Percentiles rank a stretch among this genome's conserved stretches.
phyloP scores from a whole-genome alignment of 768 basidiomycete genomes.

The Favolaschia claudopus region DNA sequence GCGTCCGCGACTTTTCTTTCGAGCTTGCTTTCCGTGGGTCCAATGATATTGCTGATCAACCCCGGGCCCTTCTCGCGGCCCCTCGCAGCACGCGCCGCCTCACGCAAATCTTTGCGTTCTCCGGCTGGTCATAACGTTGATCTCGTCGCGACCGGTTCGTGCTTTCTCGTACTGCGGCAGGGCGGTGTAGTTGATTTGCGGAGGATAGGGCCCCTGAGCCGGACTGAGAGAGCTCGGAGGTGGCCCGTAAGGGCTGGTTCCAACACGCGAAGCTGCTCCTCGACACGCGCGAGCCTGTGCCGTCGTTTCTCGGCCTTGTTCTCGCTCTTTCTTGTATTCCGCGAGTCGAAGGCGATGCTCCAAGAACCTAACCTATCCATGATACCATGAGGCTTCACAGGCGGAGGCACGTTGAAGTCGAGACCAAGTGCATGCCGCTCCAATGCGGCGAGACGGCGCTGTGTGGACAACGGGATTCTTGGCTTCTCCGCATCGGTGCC shows the following conservation, averaged over 20 bases:
- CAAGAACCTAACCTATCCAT: slow-evolving; percentile 25
- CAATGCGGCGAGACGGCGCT: slow-evolving; percentile 24
- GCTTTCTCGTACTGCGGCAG: too few relatives aligned
- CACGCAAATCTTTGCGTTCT: background rate
- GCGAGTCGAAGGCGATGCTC: slow-evolving; percentile 25
- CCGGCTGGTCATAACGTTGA: background rate
- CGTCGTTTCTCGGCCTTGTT: slow-evolving; percentile 16
- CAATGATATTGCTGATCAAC: background rate
- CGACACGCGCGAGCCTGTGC: slow-evolving; percentile 13
- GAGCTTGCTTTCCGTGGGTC: slow-evolving; percentile 5
- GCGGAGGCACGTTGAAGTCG: slow-evolving; percentile 26
- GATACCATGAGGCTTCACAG: slow-evolving; percentile 23
- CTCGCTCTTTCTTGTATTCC: slow-evolving; percentile 13
- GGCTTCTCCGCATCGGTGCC: background rate
- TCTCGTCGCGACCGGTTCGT: too few relatives aligned
- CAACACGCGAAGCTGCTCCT: background rate
- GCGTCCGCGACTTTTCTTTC: slow-evolving; percentile 22
- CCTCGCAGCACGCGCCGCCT: background rate
- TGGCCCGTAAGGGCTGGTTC: background rate
- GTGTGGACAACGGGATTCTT: background rate
- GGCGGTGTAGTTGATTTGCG: too few relatives aligned
- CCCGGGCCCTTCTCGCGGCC: background rate
- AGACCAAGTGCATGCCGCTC: slow-evolving; percentile 22
- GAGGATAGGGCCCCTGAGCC: too few relatives aligned
- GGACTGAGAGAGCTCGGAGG: too few relatives aligned